A percentile compares a stretch with the other conserved stretches of the same genome.
Evolutionary conservation across 2,329 filamentous ascomycete species (phyloP).

Genomic region (Xylaria hypoxylon): DNA sequence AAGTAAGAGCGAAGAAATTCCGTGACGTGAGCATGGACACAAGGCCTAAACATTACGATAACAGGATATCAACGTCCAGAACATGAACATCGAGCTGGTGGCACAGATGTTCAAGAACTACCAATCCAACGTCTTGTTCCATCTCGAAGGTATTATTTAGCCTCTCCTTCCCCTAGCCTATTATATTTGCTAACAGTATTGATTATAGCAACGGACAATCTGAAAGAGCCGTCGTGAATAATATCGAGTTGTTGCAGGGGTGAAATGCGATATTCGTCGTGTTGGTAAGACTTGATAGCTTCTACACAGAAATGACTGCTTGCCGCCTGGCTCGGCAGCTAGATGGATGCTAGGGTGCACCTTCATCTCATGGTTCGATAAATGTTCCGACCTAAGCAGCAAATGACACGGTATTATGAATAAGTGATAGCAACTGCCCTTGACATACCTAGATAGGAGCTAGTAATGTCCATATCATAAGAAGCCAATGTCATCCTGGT

Average conservation of each 20-base stretch:
- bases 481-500: no score
- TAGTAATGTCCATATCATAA: no score
- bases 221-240: slow-evolving; percentile 78
- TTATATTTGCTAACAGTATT: slow-evolving; percentile 13
- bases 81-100: slow-evolving; percentile 98
- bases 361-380: background rate
- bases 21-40: background rate
- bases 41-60: slow-evolving; percentile 1
- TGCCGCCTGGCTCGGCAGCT: background rate
- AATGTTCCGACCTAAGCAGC: no score
- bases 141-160: slow-evolving; percentile 81
- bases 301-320: background rate
- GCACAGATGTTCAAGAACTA: slow-evolving; percentile 99
- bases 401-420: background rate
- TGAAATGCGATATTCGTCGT: background rate
- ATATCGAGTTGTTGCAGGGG: no score
- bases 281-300: background rate
- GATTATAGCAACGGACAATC: slow-evolving; percentile 78
- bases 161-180: background rate
- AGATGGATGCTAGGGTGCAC: background rate
- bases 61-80: slow-evolving; percentile 96
- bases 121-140: slow-evolving; percentile 96
- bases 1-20: slow-evolving; percentile 63
- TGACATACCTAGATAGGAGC: no score
- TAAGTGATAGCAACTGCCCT: background rate